Evolutionary conservation across 108 stramenopile genomes (phyloP).

Genomic region (Conticribra guillardii): DNA sequence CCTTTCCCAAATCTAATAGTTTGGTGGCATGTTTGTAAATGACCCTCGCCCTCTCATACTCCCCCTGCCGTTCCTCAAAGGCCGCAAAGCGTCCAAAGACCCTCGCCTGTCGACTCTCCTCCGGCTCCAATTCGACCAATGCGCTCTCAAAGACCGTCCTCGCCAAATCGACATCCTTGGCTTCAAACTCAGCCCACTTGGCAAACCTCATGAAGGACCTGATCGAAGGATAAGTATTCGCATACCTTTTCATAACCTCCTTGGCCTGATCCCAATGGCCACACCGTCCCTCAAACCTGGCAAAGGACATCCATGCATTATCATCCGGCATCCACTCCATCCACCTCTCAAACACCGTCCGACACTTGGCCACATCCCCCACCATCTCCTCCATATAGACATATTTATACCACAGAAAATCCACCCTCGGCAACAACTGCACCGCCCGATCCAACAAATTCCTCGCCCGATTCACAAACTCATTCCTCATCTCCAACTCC

Average conservation of each 20-base stretch:
- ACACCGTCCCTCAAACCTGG: conserved; percentile 94
- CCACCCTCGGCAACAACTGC: conserved; percentile 92
- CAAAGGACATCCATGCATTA: conserved; percentile 94
- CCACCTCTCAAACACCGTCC: conserved; percentile 98
- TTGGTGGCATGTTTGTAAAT: conserved; percentile 96
- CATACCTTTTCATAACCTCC: conserved; percentile 89
- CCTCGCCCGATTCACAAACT: conserved; percentile 97
- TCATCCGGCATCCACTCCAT: conserved; percentile 99
- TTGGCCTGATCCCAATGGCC: conserved; percentile 69
- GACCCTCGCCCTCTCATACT: conserved; percentile 96
- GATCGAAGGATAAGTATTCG: conserved; percentile 89
- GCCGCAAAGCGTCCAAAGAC: conserved; percentile 87
- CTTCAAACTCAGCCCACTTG: conserved; percentile 97
- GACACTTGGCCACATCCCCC: conserved; percentile 90
- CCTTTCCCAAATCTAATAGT: conserved; percentile 73
- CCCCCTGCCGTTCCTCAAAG: conserved; percentile 96
- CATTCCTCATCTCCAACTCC: conserved; percentile 98
- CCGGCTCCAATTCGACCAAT: conserved; percentile 90
- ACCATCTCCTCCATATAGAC: conserved; percentile 99
- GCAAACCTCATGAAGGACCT: conserved; percentile 94
- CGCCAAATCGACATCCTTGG: conserved; percentile 90
- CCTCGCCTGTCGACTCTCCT: conserved; percentile 83
- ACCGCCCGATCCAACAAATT: conserved; percentile 98
- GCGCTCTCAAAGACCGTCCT: conserved; percentile 94
- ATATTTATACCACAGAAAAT: conserved; percentile 99